Conservation (phyloP, 495 filamentous ascomycete genomes). For the Penicillium canescens region DNA sequence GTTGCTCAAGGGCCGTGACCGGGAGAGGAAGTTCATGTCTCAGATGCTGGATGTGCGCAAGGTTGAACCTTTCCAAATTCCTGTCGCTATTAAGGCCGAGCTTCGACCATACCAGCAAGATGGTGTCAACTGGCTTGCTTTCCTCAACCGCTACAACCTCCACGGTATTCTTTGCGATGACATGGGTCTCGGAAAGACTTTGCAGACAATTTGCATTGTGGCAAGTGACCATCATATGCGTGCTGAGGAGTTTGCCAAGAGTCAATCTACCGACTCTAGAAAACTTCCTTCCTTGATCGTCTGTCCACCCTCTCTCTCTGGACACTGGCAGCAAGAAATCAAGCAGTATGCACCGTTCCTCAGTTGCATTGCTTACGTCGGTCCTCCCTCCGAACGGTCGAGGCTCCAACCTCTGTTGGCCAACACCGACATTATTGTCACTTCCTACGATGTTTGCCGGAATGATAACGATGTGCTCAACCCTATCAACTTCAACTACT, state of each 20-base stretch:
- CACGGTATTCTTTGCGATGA: slow-evolving; percentile 99
- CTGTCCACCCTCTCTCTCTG: slow-evolving; percentile 95
- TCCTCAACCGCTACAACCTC: slow-evolving; percentile 95
- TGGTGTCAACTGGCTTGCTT: slow-evolving; percentile 97
- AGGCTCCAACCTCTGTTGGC: slow-evolving; percentile 65
- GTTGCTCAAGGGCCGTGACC: slow-evolving; percentile 83
- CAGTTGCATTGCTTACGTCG: slow-evolving; percentile 83
- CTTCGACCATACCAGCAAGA: slow-evolving; percentile 97
- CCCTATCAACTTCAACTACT: slow-evolving; percentile 91
- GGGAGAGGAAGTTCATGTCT: slow-evolving; percentile 92
- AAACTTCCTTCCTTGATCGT: slow-evolving; percentile 90
- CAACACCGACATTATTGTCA: slow-evolving; percentile 87
- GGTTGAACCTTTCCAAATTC: slow-evolving; percentile 89
- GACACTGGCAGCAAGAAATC: slow-evolving; percentile 98
- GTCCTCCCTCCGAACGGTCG: slow-evolving; percentile 76
- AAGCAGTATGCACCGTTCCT: slow-evolving; percentile 94
- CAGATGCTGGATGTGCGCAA: slow-evolving; percentile 96
- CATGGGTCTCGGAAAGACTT: slow-evolving; percentile 97
- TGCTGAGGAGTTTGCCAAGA: slow-evolving; percentile 83
- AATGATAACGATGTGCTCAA: slow-evolving; percentile 88
- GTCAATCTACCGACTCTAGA: slow-evolving; percentile 70
- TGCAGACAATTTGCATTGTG: slow-evolving; percentile 97
- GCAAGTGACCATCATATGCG: slow-evolving; percentile 95
- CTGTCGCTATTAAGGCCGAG: slow-evolving; percentile 94
- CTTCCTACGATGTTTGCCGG: slow-evolving; percentile 94